Base-by-base conservation (phyloP, 495 filamentous ascomycete species). In the Hypoxylon intermedium region DNA sequence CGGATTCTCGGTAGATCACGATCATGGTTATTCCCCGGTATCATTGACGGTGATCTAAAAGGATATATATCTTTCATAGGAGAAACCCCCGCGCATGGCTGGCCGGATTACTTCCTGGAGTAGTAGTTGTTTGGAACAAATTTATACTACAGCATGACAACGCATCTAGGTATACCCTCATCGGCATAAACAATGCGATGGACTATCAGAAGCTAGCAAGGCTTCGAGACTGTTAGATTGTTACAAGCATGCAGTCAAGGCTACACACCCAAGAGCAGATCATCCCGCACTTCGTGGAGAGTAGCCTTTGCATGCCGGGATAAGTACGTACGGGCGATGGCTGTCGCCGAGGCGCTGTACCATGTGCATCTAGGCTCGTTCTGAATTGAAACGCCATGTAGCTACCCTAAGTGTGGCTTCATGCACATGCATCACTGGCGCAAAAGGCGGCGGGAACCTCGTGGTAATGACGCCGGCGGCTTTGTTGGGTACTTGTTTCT, bases 1-100 rank as follows among this genome's bases (percentile, higher is more conserved):
- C 61, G 34, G 61, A 56, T 55, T 43, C 38, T 9, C 55, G 12
- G 50, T 9, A 65, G 61, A 65, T 65, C 61, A 43, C 11, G 49
- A 49, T 47, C 23, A 46, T 55, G 7, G 18, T 33, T 19, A 31
- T 24, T 33, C 23, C 18, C 31, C 21, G 7, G 51, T 52, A 37
- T 51, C 20, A 53, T 51, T 37, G 50, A 61, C 50, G 23, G 45
- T 21, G 50, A 51, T 55, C 51, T 45, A 6, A 26, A 13, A 33
- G 20, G 31, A 24, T 24, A 43, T 48, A 13, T 21, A 12, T 5
- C 21, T 44, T n/a, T 44, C 23, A 15, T 56, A n/a, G 23, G 24
- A 37, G 26, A 40, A 37, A 20, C 15, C 37, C 30, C 18, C 18
- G 21, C 16, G 24, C 42, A 48, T 24, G 23, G 28, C 9, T n/a